Percentiles rank a stretch among this genome's conserved stretches.
These are phyloP conservation scores for Saraca asoca DNA, from an alignment of 331 rosid genomes.

Conservation along the genomic window DNA sequence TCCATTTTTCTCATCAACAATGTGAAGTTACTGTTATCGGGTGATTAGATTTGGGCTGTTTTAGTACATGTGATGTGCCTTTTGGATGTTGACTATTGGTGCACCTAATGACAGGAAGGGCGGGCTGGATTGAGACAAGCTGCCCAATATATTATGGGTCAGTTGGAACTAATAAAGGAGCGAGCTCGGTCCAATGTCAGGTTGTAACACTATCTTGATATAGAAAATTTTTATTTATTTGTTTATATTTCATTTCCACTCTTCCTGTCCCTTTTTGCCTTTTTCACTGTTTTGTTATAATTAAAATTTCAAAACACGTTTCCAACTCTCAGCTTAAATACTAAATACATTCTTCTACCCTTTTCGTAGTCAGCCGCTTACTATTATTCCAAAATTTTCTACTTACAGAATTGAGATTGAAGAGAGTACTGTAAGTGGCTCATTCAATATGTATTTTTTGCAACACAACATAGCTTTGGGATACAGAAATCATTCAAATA, in stretches of 20 bases:
- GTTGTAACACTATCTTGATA: conserved; percentile 24
- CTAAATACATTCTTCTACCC: neutral
- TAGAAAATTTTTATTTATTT: neutral
- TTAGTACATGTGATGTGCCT: neutral
- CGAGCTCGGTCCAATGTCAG: conserved; percentile 69
- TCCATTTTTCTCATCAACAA: neutral
- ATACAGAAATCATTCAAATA: conserved; percentile 80
- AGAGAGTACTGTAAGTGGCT: conserved; percentile 81
- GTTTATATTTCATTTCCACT: no score
- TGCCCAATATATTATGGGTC: conserved; percentile 69
- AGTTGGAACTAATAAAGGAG: conserved; percentile 64
- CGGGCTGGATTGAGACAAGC: conserved; percentile 89
- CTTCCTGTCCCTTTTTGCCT: no score
- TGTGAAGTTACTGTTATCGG: neutral
- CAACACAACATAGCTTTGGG: conserved; percentile 72
- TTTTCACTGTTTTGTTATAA: no score
- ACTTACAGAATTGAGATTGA: conserved; percentile 84
- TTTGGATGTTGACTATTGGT: conserved; percentile 31
- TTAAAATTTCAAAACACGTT: no score
- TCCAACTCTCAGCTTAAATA: no score
- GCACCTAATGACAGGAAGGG: conserved; percentile 71
- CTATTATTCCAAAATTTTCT: conserved; percentile 8
- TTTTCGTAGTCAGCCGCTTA: conserved; percentile 24
- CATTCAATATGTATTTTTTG: conserved; percentile 85
- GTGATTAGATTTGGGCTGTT: neutral